A percentile compares a stretch with the other conserved stretches of the same genome.
Conservation (phyloP, 345 rosid genomes). For the Hevea brasiliensis region DNA sequence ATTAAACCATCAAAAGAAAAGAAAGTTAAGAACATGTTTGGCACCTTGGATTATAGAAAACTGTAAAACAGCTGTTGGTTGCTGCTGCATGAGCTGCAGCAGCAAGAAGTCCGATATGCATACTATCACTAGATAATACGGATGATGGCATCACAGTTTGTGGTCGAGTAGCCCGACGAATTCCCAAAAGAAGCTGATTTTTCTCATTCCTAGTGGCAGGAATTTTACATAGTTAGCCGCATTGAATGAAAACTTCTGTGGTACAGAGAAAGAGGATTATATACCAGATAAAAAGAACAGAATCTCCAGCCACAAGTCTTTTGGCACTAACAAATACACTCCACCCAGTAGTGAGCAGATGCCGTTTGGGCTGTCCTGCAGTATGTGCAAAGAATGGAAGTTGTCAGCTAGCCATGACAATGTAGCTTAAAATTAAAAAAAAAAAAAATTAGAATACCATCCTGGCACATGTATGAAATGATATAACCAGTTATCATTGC, state of each 20-base stretch:
- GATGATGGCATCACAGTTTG: constrained; percentile 53
- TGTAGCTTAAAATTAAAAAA: too few species aligned
- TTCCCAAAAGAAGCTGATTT: constrained; percentile 48
- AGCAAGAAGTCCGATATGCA: constrained; percentile 52
- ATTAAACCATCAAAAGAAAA: background rate
- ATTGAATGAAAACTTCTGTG: background rate
- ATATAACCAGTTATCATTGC: background rate
- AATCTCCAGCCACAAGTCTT: constrained; percentile 51
- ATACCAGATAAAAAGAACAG: constrained; percentile 42
- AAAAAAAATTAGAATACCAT: background rate
- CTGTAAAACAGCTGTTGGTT: constrained; percentile 48
- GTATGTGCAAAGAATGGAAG: constrained; percentile 6
- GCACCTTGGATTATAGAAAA: constrained; percentile 49
- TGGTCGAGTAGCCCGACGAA: constrained; percentile 42
- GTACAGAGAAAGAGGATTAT: background rate
- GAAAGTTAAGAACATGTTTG: background rate
- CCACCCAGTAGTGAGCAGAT: constrained; percentile 51
- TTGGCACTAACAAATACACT: constrained; percentile 52
- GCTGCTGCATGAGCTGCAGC: constrained; percentile 56
- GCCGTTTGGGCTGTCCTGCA: constrained; percentile 50
- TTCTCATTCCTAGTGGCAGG: constrained; percentile 39
- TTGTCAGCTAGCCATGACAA: background rate
- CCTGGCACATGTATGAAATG: background rate
- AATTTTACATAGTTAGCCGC: background rate
- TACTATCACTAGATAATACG: constrained; percentile 49